Base-by-base conservation (phyloP, 352 stramenopile genomes). In the Globisporangium iwayamae region DNA sequence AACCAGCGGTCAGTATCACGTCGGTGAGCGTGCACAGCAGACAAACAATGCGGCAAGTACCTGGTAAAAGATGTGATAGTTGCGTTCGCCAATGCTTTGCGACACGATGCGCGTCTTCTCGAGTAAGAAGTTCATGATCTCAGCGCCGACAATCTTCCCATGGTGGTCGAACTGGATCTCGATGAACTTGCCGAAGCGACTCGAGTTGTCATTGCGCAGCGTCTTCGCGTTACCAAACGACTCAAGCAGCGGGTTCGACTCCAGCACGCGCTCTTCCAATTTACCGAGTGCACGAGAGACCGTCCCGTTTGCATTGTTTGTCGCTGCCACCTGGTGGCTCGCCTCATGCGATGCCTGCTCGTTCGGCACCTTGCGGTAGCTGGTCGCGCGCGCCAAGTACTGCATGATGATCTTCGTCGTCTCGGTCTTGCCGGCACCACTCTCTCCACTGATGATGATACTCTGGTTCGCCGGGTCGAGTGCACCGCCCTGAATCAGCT, bases 21-120 rank as follows among this genome's bases (percentile, higher is more conserved):
- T 30, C 32, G n/a, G 1, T 16, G 14, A n/a, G 48, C 10, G 8
- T 41, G 50, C 51, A 57, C 34, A 60, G 46, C 55, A 66, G 8
- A 43, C 65, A 56, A 41, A 34, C 46, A 28, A 34, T 30, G 57
- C 55, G 3, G 62, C 32, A 63, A 62, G 60, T 50, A 98, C 69
- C 76, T 99, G 95, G 69, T 98, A 98, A 76, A 99, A 99, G 50
- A 99, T 96, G 70, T 99, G 96, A 76, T 98, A 99, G 73, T 98
- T 99, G 25, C 96, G 80, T 64, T 99, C 96, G 0, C 94, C 94
- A 1, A 92, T 48, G 71, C 82, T 95, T 60, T 96, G 90, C 46
- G 85, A 94, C 25, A 95, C 83, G 56, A 97, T 95, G 39, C 90
- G 82, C 57, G 88, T 96, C 73, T 96, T 97, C 71, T 97, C 90